phyloP scores from a whole-genome alignment of 2,329 filamentous ascomycete genomes.

The Pseudogymnoascus sp. region DNA sequence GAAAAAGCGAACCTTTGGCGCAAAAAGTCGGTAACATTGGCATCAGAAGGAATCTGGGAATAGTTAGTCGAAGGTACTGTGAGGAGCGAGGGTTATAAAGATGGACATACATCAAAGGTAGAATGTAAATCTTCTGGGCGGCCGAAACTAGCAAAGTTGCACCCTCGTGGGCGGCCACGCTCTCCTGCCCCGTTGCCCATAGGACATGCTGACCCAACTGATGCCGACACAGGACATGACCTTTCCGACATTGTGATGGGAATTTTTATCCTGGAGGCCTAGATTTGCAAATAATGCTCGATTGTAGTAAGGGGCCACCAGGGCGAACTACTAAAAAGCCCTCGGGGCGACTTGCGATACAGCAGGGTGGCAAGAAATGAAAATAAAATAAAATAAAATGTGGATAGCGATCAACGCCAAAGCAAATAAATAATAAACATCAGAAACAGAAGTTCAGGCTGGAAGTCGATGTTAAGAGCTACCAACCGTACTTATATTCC shows the following conservation, averaged over 20 bases:
- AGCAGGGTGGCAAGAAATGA: conserved; percentile 4
- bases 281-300: not conserved
- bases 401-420: not conserved
- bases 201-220: conserved; percentile 16
- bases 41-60: conserved; percentile 36
- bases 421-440: not conserved
- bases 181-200: conserved; percentile 16
- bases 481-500: conserved; percentile 4
- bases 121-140: conserved; percentile 27
- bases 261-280: conserved; percentile 9
- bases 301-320: conserved; percentile 3
- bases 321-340: conserved; percentile 9
- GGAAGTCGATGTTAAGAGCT: not conserved
- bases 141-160: conserved; percentile 29
- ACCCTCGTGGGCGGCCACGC: conserved; percentile 26
- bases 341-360: not conserved
- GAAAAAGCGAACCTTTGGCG: conserved; percentile 32
- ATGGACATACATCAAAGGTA: conserved; percentile 30
- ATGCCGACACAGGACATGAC: conserved; percentile 19
- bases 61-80: conserved; percentile 14
- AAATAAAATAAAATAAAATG: not conserved
- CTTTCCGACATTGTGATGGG: conserved; percentile 19
- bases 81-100: not conserved
- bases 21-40: conserved; percentile 40
- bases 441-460: not conserved